These are phyloP conservation scores for Echinochloa phyllopogon DNA, from an alignment of 176 grass and related monocot species.

Conservation along the genomic window DNA sequence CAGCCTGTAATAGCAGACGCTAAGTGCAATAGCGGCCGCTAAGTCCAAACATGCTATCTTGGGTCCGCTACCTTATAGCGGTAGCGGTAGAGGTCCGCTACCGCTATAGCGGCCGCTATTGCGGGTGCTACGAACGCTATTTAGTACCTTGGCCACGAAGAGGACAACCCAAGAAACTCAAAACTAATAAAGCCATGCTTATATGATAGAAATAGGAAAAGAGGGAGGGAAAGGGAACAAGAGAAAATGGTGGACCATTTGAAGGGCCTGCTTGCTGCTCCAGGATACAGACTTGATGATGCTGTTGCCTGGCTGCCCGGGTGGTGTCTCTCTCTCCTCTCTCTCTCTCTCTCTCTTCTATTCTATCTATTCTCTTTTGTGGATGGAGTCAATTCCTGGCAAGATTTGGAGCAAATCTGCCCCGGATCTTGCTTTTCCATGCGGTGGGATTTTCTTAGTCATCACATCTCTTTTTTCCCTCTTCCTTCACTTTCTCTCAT, in stretches of 20 bases:
- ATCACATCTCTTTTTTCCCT: conserved; percentile 13
- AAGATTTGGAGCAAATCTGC: conserved; percentile 86
- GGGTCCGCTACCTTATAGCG: too few relatives aligned
- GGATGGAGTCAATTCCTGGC: conserved; percentile 57
- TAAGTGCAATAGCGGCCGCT: too few relatives aligned
- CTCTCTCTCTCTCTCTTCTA: not conserved
- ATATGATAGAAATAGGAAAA: not conserved
- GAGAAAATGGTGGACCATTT: conserved; percentile 53
- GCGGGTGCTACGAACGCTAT: too few relatives aligned
- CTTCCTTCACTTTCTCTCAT: too few relatives aligned
- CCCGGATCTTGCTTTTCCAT: conserved; percentile 81
- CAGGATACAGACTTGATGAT: conserved; percentile 27
- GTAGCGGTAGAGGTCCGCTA: too few relatives aligned
- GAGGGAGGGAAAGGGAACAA: conserved; percentile 9
- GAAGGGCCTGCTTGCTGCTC: not conserved
- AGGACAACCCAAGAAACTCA: conserved; percentile 10
- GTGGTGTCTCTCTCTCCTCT: conserved; percentile 4
- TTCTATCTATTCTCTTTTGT: not conserved
- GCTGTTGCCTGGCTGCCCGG: not conserved
- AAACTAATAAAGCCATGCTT: not conserved
- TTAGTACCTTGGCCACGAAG: too few relatives aligned
- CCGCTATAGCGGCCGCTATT: too few relatives aligned
- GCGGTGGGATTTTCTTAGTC: conserved; percentile 61
- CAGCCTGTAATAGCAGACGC: too few relatives aligned
- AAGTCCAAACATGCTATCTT: too few relatives aligned